Conservation (phyloP, 257 asterid species). For the Ophiorrhiza pumila region DNA sequence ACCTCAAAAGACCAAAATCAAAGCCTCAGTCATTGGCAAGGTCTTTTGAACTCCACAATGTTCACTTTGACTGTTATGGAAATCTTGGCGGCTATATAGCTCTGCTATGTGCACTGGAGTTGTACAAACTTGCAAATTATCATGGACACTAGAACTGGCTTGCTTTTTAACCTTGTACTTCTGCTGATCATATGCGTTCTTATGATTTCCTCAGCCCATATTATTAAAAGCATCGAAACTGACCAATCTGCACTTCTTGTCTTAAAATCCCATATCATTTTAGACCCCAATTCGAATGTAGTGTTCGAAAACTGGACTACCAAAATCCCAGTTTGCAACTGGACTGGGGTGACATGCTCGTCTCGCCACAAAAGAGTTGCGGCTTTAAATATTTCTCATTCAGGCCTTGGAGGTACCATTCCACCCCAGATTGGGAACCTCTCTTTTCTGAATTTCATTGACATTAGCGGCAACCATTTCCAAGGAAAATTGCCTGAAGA, state of each 20-base stretch:
- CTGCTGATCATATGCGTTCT: background rate
- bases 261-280: background rate
- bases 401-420: background rate
- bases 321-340: background rate
- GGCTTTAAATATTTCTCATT: background rate
- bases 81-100: no score
- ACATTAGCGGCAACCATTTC: conserved; percentile 24
- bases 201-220: background rate
- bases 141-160: no score
- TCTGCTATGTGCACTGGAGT: no score
- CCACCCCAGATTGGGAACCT: conserved; percentile 3
- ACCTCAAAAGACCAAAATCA: no score
- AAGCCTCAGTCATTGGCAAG: no score
- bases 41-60: no score
- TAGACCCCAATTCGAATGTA: background rate
- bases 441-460: conserved; percentile 23
- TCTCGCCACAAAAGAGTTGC: background rate
- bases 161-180: background rate
- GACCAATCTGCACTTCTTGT: no score
- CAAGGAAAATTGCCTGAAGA: conserved; percentile 21
- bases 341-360: conserved; percentile 12
- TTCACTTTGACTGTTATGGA: no score
- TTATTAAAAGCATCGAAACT: background rate
- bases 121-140: no score
- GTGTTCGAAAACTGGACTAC: conserved; percentile 12